phyloP scores from a whole-genome alignment of 495 filamentous ascomycete genomes.

The Penicillium roqueforti region DNA sequence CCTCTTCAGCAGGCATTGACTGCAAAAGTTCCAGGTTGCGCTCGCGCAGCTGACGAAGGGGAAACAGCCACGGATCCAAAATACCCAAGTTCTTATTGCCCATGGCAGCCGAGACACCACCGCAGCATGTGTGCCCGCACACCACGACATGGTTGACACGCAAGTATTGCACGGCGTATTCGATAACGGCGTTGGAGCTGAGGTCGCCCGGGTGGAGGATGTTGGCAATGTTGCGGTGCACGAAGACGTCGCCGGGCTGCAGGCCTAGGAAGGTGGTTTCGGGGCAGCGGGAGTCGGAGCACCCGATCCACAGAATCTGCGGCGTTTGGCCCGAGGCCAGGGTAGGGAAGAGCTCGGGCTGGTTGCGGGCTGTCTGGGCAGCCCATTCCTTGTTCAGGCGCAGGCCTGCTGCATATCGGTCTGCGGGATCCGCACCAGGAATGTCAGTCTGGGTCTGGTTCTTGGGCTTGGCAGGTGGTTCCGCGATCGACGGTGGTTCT shows the following conservation, averaged over 20 bases:
- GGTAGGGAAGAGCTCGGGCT: conserved; percentile 69
- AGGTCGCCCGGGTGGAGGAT: conserved; percentile 74
- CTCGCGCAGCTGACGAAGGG: conserved; percentile 62
- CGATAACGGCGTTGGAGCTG: conserved; percentile 71
- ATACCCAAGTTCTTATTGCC: conserved; percentile 65
- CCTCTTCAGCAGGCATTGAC: conserved; percentile 47
- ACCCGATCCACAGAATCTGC: conserved; percentile 85
- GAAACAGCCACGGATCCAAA: conserved; percentile 79
- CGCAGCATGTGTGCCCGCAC: conserved; percentile 79
- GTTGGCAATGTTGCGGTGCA: conserved; percentile 95
- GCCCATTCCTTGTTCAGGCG: conserved; percentile 66
- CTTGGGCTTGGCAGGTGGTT: conserved; percentile 9
- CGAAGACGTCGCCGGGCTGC: conserved; percentile 84
- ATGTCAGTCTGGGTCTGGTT: conserved; percentile 19
- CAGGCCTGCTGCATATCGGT: conserved; percentile 33
- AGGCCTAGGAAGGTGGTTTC: conserved; percentile 80
- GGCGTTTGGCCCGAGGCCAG: conserved; percentile 67
- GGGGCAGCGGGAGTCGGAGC: conserved; percentile 83
- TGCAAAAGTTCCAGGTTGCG: conserved; percentile 37
- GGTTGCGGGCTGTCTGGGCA: conserved; percentile 55
- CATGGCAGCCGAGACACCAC: conserved; percentile 69
- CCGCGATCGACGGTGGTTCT: neutral
- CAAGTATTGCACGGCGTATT: conserved; percentile 71
- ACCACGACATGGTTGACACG: conserved; percentile 80
- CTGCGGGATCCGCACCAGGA: conserved; percentile 15